A percentile compares a stretch with the other conserved stretches of the same genome.
Conservation (phyloP, 2,329 filamentous ascomycete genomes). For the Sclerotinia trifoliorum region DNA sequence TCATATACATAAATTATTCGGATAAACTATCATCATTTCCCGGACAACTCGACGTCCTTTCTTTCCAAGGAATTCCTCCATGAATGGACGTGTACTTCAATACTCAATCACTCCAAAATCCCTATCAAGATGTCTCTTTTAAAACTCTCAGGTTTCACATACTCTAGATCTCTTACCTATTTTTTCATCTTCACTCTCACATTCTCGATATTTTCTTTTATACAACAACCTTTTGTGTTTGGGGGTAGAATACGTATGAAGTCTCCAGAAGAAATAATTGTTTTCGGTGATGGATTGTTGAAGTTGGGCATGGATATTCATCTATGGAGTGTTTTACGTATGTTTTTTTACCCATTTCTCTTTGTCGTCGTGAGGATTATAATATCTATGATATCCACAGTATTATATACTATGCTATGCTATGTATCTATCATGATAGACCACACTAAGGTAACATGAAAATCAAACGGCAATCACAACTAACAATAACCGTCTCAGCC, state of each 20-base stretch:
- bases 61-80: background rate
- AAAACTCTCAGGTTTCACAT: slow-evolving; percentile 4
- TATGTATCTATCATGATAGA: background rate
- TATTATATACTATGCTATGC: background rate
- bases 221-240: background rate
- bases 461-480: background rate
- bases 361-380: background rate
- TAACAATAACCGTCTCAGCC: background rate
- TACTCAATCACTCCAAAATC: background rate
- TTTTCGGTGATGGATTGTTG: slow-evolving; percentile 8
- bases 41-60: too few species aligned
- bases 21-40: background rate
- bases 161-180: background rate
- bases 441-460: too few species aligned
- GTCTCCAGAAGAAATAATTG: background rate
- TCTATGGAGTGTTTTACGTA: slow-evolving; percentile 20
- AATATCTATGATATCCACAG: too few species aligned
- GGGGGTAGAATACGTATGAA: background rate
- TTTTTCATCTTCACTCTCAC: slow-evolving; percentile 6
- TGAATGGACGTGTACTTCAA: background rate
- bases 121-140: slow-evolving; percentile 6
- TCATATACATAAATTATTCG: background rate
- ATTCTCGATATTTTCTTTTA: slow-evolving; percentile 10
- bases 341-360: background rate
- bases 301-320: slow-evolving; percentile 9